A percentile compares a stretch with the other conserved stretches of the same genome.
Conservation (phyloP, 2,329 filamentous ascomycete species). For the Diaporthe eres region DNA sequence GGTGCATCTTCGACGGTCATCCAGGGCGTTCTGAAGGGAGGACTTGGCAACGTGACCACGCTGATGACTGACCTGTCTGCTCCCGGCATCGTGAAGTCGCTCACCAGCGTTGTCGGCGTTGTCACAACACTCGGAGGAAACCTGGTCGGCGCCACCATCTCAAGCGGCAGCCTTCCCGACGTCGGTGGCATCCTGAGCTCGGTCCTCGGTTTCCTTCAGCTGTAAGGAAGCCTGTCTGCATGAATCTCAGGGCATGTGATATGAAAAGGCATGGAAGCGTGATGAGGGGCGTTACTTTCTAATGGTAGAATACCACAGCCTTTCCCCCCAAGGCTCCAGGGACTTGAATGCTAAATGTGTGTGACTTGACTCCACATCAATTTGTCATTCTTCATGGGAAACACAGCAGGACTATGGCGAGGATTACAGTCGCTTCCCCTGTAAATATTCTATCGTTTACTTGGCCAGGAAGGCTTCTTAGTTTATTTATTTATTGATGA, state of each 20-base stretch:
- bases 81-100: background rate
- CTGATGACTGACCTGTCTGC: background rate
- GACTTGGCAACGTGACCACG: slow-evolving; percentile 19
- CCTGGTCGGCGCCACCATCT: slow-evolving; percentile 16
- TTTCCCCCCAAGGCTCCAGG: background rate
- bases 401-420: slow-evolving; percentile 5
- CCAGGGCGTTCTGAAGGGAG: slow-evolving; percentile 23
- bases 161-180: background rate
- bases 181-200: slow-evolving; percentile 25
- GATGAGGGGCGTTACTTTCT: slow-evolving; percentile 8
- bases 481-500: background rate
- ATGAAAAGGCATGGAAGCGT: slow-evolving; percentile 10
- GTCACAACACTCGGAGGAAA: slow-evolving; percentile 12
- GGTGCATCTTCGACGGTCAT: slow-evolving; percentile 19
- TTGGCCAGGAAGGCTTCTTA: background rate
- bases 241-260: background rate
- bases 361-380: background rate
- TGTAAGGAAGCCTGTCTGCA: slow-evolving; percentile 7
- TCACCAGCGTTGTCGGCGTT: slow-evolving; percentile 26
- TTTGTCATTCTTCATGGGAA: slow-evolving; percentile 3
- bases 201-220: slow-evolving; percentile 17
- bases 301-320: background rate
- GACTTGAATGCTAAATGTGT: background rate
- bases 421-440: background rate
- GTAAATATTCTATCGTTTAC: background rate